Base-by-base conservation (phyloP, 495 filamentous ascomycete genomes). In the Lasiosphaeria ovina region DNA sequence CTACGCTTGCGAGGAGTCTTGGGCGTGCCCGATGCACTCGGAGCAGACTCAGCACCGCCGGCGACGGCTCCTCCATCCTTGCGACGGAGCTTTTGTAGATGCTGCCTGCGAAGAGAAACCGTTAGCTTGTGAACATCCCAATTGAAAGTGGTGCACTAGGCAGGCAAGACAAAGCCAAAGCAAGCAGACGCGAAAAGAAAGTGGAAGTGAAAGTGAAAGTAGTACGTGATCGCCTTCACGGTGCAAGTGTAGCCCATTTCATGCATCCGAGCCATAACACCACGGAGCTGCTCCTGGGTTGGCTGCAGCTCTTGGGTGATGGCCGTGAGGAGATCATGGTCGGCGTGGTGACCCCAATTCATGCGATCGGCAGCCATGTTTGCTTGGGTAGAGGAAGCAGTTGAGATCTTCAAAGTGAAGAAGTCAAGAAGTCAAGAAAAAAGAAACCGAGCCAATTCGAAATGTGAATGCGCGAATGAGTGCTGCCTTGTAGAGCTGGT, bases 1-100 rank as follows among this genome's bases (percentile, higher is more conserved):
- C 38, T 32, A 7, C 42, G 31, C 16, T 50, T 52, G 12, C 24
- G 31, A 14, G 60, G 54, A 10, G 60, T 50, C 52, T 67, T 69
- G 45, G 64, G 56, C 5, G 62, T 51, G 3, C 42, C 42, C 17
- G 47, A 44, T 3, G 32, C 58, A 56, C 17, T n/a, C 4, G 62
- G 54, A 9, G 44, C 44, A 47, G 40, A 10, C 32, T 55, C 62
- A 6, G 35, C 61, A 16, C 12, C 50, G n/a, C 57, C 54, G 51
- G 33, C 44, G 11, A 45, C 56, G n/a, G 17, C 12, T 38, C 36
- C 40, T 0, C 59, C 62, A 14, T 73, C 72, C 63, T 76, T 76
- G 47, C 69, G 70, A 6, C 72, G 68, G 0, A 77, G 66, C 56
- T 77, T 77, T 54, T 77, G 74, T 0, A 77, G 62, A 8, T 77